These are phyloP conservation scores for Trichoderma endophyticum DNA, from an alignment of 2,329 filamentous ascomycete genomes.

Conservation along the genomic window DNA sequence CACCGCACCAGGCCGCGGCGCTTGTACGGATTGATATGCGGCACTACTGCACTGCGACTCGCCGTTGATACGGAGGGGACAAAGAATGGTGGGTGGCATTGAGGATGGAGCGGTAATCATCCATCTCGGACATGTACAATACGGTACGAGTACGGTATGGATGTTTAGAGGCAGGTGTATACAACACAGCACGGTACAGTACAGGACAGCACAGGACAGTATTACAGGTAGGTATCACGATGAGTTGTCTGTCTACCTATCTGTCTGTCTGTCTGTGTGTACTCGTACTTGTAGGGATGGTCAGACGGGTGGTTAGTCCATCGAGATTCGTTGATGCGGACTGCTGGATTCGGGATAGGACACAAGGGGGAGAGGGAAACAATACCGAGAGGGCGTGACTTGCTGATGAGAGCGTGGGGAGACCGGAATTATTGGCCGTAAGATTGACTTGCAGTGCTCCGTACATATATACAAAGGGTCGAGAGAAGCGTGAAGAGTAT, in stretches of 20 bases:
- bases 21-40: background rate
- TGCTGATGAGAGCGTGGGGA: background rate
- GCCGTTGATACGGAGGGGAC: background rate
- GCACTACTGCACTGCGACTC: background rate
- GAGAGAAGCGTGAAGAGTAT: background rate
- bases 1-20: background rate
- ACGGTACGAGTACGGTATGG: too few relatives aligned
- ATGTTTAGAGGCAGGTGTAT: background rate
- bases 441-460: background rate
- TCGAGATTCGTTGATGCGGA: background rate
- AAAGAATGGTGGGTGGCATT: background rate
- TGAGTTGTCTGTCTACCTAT: background rate
- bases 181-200: background rate
- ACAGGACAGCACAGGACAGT: background rate
- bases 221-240: background rate
- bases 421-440: background rate
- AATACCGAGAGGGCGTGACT: background rate
- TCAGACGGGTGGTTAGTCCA: background rate
- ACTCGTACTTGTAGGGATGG: background rate
- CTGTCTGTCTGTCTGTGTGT: background rate
- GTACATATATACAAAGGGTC: background rate
- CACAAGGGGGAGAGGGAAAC: background rate
- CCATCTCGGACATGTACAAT: background rate
- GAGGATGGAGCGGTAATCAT: background rate
- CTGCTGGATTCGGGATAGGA: background rate